Percentiles rank a stretch among this genome's conserved stretches.
These are phyloP conservation scores for Russula abietina DNA, from an alignment of 768 basidiomycete genomes.

Conservation along the genomic window DNA sequence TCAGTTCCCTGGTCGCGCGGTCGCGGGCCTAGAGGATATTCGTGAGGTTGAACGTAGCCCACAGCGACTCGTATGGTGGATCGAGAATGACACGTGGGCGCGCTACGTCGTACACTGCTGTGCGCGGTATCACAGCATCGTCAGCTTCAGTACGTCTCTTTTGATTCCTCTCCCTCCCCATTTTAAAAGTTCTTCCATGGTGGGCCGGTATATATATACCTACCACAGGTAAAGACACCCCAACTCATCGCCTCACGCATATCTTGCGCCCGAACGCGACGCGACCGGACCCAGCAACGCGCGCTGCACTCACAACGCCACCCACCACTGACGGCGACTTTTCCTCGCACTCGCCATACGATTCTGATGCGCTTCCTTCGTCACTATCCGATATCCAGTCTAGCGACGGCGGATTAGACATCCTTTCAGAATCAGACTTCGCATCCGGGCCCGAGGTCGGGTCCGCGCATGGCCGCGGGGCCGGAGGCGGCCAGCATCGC, in stretches of 20 bases:
- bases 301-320: constrained; percentile 55
- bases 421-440: constrained; percentile 24
- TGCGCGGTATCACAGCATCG: constrained; percentile 70
- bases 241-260: constrained; percentile 63
- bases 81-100: constrained; percentile 63
- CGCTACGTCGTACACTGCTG: constrained; percentile 80
- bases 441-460: constrained; percentile 6
- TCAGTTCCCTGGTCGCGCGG: constrained; percentile 37
- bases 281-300: constrained; percentile 46
- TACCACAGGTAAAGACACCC: constrained; percentile 45
- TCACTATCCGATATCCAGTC: constrained; percentile 29
- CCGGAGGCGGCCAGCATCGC: neutral
- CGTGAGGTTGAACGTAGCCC: constrained; percentile 63
- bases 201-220: neutral
- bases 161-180: neutral
- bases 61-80: constrained; percentile 66
- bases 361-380: constrained; percentile 40
- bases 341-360: constrained; percentile 44
- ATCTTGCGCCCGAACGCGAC: constrained; percentile 72
- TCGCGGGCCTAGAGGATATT: constrained; percentile 51
- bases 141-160: constrained; percentile 66
- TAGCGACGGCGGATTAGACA: constrained; percentile 25
- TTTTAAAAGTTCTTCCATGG: neutral
- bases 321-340: constrained; percentile 63
- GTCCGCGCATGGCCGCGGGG: neutral